These are phyloP conservation scores for Melaleuca alternifolia DNA, from an alignment of 345 rosid species.

Conservation along the genomic window DNA sequence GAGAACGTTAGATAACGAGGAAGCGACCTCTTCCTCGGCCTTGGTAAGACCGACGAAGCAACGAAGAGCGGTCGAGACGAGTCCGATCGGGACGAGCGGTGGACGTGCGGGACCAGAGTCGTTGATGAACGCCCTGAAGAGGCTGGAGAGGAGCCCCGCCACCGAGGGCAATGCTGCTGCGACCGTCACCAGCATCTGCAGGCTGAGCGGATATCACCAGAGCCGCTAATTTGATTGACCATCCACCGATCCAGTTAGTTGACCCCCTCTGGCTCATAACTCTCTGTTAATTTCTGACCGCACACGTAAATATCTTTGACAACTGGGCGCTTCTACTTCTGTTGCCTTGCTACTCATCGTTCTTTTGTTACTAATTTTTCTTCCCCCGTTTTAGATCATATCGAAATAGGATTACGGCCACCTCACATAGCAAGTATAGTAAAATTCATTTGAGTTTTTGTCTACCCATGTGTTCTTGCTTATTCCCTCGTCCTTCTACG, in stretches of 20 bases:
- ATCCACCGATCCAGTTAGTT: background rate
- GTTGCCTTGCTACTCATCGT: background rate
- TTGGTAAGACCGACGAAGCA: slow-evolving; percentile 24
- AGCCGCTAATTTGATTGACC: slow-evolving; percentile 8
- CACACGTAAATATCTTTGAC: background rate
- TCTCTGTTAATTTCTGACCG: background rate
- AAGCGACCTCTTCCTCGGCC: slow-evolving; percentile 7
- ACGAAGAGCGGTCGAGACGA: slow-evolving; percentile 5
- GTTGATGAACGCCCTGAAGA: slow-evolving; percentile 15
- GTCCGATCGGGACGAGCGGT: background rate
- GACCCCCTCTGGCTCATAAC: background rate
- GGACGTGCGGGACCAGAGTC: slow-evolving; percentile 10
- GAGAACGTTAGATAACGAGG: background rate
- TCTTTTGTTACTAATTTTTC: background rate
- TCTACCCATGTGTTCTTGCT: background rate
- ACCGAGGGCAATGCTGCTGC: slow-evolving; percentile 16
- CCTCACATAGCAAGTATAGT: background rate
- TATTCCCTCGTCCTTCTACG: background rate
- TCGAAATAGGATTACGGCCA: background rate
- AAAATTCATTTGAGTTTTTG: background rate
- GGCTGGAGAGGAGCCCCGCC: slow-evolving; percentile 17
- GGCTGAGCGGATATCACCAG: slow-evolving; percentile 18
- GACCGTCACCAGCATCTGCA: slow-evolving; percentile 13
- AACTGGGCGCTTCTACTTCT: background rate
- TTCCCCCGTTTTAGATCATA: too few species aligned